Evolutionary conservation across 257 asterid genomes (phyloP).

Genomic region (Solanum sejunctum): DNA sequence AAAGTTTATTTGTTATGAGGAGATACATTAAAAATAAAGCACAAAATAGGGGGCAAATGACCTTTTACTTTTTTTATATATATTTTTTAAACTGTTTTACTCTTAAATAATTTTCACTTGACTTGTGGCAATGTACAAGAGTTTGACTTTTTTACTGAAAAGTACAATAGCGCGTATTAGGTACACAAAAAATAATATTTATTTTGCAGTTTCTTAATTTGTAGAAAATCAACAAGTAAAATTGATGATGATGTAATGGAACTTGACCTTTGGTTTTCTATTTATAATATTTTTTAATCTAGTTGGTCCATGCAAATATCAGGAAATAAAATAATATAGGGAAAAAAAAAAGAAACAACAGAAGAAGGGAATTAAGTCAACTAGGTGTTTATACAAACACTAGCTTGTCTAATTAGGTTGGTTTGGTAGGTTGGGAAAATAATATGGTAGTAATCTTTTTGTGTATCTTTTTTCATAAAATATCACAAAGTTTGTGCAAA

Average conservation of each 20-base stretch:
- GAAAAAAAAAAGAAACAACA: background rate
- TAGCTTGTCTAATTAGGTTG: background rate
- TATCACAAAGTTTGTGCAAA: background rate
- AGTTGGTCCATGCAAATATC: background rate
- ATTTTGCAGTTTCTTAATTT: background rate
- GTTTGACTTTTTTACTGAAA: slow-evolving; percentile 20
- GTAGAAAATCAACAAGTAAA: background rate
- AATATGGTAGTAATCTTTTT: background rate
- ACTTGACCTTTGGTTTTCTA: slow-evolving; percentile 25
- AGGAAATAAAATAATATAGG: background rate
- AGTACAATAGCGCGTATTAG: slow-evolving; percentile 26
- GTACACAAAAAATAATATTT: slow-evolving; percentile 6
- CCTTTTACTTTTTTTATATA: background rate
- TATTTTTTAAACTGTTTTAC: background rate
- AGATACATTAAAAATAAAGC: background rate
- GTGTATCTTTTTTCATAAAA: background rate
- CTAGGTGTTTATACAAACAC: slow-evolving; percentile 7
- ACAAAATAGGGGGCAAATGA: background rate
- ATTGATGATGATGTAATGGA: slow-evolving; percentile 23
- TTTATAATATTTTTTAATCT: background rate
- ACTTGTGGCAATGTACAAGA: background rate
- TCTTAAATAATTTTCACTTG: background rate
- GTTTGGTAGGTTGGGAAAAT: slow-evolving; percentile 5
- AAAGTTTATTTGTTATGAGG: background rate
- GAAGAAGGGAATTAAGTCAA: slow-evolving; percentile 10